Evolutionary conservation across 768 basidiomycete genomes (phyloP).

Genomic region (Macrolepiota albuminosa): DNA sequence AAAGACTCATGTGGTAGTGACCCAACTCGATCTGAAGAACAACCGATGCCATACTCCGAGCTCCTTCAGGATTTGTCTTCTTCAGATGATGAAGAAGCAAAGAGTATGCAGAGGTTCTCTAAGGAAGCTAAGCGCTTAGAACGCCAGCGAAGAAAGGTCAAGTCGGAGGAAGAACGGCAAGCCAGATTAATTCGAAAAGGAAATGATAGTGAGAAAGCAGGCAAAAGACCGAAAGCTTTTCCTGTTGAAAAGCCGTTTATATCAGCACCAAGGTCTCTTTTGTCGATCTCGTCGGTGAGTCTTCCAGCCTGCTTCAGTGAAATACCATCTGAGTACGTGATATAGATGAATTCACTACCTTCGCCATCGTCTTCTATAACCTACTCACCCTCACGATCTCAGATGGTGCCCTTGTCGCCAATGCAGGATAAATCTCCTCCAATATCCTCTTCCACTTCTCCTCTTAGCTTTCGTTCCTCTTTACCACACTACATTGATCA

Average conservation of each 20-base stretch:
- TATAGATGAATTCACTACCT: neutral
- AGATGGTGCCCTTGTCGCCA: neutral
- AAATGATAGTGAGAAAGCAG: slow-evolving; percentile 14
- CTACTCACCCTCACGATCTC: neutral
- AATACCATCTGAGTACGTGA: neutral
- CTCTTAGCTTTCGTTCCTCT: neutral
- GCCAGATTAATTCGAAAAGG: neutral
- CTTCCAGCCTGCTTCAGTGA: neutral
- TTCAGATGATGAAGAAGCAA: slow-evolving; percentile 38
- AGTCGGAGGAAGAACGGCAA: neutral
- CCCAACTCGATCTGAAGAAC: neutral
- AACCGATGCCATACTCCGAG: slow-evolving; percentile 25
- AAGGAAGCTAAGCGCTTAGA: slow-evolving; percentile 26
- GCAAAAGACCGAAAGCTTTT: slow-evolving; percentile 17
- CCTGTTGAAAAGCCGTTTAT: slow-evolving; percentile 11
- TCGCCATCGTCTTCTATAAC: neutral
- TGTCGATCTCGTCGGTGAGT: slow-evolving; percentile 1
- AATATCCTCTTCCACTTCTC: neutral
- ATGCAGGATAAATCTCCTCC: neutral
- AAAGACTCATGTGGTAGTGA: neutral
- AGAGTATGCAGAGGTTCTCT: slow-evolving; percentile 23
- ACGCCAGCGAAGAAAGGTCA: neutral
- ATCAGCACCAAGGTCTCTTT: neutral
- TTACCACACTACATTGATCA: neutral
- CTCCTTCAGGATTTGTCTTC: slow-evolving; percentile 31